Evolutionary conservation across 75 land plant species (phyloP).

Genomic region (Selaginella tamariscina): DNA sequence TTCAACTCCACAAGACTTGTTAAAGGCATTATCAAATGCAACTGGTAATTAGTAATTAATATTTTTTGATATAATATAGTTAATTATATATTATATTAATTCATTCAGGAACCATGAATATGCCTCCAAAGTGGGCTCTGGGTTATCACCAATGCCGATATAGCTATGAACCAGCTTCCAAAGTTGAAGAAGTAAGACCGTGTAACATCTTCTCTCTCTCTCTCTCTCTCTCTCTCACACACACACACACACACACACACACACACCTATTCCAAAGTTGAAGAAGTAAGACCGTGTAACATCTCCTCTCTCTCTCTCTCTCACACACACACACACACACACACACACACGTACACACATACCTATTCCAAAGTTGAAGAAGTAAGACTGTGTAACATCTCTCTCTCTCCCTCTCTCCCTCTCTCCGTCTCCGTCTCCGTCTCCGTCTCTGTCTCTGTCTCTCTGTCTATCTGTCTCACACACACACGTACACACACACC

Average conservation of each 20-base stretch:
- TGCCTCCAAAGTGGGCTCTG: conserved; percentile 96
- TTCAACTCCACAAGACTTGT: conserved; percentile 50
- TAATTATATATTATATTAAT: conserved; percentile 12
- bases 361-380: conserved; percentile 49
- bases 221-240: no score
- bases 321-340: no score
- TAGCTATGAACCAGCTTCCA: conserved; percentile 73
- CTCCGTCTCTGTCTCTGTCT: no score
- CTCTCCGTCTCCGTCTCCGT: no score
- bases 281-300: conserved; percentile 37
- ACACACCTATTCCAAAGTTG: conserved; percentile 49
- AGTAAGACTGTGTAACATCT: conserved; percentile 29
- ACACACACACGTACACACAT: no score
- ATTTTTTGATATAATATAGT: no score
- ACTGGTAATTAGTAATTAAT: conserved; percentile 37
- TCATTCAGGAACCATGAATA: conserved; percentile 54
- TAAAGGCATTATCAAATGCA: conserved; percentile 66
- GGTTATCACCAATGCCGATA: conserved; percentile 97
- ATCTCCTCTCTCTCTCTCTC: no score
- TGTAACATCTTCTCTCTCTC: not conserved
- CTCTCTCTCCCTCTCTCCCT: no score
- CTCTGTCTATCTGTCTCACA: no score
- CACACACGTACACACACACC: no score
- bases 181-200: conserved; percentile 58
- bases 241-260: no score